Conservation (phyloP, 2,329 filamentous ascomycete species). For the Fusarium pininemorale region DNA sequence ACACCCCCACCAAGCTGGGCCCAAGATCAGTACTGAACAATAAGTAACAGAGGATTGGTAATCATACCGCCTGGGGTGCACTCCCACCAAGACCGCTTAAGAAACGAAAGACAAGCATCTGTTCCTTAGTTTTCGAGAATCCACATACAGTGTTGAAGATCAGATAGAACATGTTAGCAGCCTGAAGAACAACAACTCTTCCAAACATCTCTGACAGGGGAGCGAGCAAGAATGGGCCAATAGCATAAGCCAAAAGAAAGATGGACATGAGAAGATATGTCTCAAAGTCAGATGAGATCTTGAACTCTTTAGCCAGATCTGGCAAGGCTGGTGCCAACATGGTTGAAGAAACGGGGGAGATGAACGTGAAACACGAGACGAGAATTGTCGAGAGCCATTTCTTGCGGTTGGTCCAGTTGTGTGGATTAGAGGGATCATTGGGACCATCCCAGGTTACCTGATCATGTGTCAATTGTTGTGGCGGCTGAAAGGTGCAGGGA, state of each 20-base stretch:
- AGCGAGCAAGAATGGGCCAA: conserved; percentile 61
- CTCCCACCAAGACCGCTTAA: conserved; percentile 58
- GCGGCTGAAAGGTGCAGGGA: not conserved
- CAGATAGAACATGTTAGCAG: conserved; percentile 60
- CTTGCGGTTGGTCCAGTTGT: conserved; percentile 56
- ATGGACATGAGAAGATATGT: conserved; percentile 66
- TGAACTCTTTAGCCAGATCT: conserved; percentile 55
- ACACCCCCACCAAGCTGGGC: conserved; percentile 53
- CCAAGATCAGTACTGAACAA: no score
- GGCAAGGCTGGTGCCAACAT: conserved; percentile 60
- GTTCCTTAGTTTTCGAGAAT: conserved; percentile 54
- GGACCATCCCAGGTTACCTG: conserved; percentile 56
- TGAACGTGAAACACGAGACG: conserved; percentile 58
- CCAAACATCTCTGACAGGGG: conserved; percentile 64
- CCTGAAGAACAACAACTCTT: conserved; percentile 55
- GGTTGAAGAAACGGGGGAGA: conserved; percentile 64
- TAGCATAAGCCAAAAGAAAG: conserved; percentile 65
- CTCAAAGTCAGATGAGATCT: conserved; percentile 53
- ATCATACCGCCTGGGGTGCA: conserved; percentile 54
- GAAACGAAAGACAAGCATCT: conserved; percentile 61
- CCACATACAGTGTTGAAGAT: conserved; percentile 64
- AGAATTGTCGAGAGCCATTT: conserved; percentile 50
- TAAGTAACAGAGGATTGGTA: no score
- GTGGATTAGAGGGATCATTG: conserved; percentile 52
- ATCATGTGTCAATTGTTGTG: not conserved